phyloP scores from a whole-genome alignment of 2,329 filamentous ascomycete genomes.

The Rachicladosporium sp. region DNA sequence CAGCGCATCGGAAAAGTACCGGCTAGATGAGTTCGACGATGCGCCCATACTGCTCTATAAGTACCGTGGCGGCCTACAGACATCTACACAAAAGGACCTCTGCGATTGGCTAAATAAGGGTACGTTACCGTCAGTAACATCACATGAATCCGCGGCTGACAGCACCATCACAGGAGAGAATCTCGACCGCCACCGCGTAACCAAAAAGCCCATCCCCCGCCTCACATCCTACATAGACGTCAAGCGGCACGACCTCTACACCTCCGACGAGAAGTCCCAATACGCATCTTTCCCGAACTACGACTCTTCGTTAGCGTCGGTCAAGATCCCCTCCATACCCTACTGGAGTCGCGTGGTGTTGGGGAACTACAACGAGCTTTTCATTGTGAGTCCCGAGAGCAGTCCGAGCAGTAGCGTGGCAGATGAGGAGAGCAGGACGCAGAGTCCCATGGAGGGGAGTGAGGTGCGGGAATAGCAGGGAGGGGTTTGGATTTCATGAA shows the following conservation, averaged over 20 bases:
- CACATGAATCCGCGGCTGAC: background rate
- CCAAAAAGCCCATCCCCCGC: constrained; percentile 35
- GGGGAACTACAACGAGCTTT: constrained; percentile 36
- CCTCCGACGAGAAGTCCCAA: constrained; percentile 24
- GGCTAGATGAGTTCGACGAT: constrained; percentile 31
- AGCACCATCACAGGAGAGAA: constrained; percentile 24
- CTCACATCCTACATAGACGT: constrained; percentile 35
- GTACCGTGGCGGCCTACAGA: constrained; percentile 32
- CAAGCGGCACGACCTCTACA: constrained; percentile 33
- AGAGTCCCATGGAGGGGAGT: background rate
- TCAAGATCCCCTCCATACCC: constrained; percentile 32
- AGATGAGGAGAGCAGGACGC: constrained; percentile 16
- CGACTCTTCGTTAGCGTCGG: constrained; percentile 35
- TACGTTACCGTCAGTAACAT: constrained; percentile 8
- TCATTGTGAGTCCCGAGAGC: constrained; percentile 34
- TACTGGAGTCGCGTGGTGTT: constrained; percentile 36
- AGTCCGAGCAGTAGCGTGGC: constrained; percentile 23
- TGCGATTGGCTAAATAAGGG: constrained; percentile 27
- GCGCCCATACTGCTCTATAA: constrained; percentile 34
- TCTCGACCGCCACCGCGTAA: constrained; percentile 27
- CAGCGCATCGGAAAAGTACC: constrained; percentile 27
- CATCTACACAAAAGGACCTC: constrained; percentile 33
- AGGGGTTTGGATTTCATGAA: background rate
- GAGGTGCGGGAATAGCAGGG: background rate
- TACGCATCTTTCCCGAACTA: constrained; percentile 28